Percentiles rank a stretch among this genome's conserved stretches.
Evolutionary conservation across 768 basidiomycete species (phyloP).

Genomic region (Macrolepiota fuliginosa): DNA sequence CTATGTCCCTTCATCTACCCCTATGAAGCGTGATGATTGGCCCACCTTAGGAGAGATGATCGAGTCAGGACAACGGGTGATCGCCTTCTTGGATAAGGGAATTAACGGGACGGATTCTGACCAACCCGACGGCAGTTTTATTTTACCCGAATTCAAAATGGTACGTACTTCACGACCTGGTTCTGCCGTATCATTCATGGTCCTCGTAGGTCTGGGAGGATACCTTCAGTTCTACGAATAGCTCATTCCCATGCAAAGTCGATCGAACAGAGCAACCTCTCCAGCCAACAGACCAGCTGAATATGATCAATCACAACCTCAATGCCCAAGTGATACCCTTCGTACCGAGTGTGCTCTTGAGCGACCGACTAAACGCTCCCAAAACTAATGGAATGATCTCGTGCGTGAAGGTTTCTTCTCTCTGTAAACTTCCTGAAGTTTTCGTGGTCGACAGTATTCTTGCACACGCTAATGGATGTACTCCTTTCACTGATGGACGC

Average conservation of each 20-base stretch:
- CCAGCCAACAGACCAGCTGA: constrained; percentile 45
- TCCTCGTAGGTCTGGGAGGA: constrained; percentile 50
- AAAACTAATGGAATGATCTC: constrained; percentile 27
- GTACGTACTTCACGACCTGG: constrained; percentile 20
- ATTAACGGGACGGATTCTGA: constrained; percentile 29
- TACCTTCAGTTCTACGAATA: constrained; percentile 45
- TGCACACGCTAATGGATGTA: constrained; percentile 41
- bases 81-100: constrained; percentile 57
- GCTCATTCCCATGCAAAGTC: constrained; percentile 50
- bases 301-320: constrained; percentile 49
- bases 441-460: constrained; percentile 23
- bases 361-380: constrained; percentile 23
- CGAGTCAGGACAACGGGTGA: constrained; percentile 50
- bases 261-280: constrained; percentile 50
- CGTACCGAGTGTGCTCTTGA: constrained; percentile 21
- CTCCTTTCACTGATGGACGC: constrained; percentile 33
- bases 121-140: constrained; percentile 36
- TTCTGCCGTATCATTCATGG: not conserved
- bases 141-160: constrained; percentile 59
- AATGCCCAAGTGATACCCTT: constrained; percentile 32
- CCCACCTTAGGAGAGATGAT: constrained; percentile 62
- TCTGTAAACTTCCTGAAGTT: not conserved
- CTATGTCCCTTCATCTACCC: constrained; percentile 47
- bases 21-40: constrained; percentile 49
- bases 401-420: constrained; percentile 16